Conservation (phyloP, 495 filamentous ascomycete species). For the Xylaria venustula region DNA sequence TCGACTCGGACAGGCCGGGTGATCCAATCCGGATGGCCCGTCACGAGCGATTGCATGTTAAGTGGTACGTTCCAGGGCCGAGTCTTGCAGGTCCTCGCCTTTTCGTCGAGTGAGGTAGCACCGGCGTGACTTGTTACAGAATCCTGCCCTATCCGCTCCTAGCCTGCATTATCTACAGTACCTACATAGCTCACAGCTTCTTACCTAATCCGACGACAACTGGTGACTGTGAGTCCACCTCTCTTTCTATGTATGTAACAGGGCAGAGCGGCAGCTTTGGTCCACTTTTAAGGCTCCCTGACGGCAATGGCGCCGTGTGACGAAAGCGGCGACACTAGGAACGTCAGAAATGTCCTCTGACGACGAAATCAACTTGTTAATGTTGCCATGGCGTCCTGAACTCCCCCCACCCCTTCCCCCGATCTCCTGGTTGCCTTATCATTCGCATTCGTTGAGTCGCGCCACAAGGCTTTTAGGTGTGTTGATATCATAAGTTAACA, state of each 20-base stretch:
- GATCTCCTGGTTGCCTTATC: too few species aligned
- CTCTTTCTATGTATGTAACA: too few species aligned
- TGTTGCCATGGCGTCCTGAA: too few species aligned
- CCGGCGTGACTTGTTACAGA: not conserved
- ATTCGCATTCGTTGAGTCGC: too few species aligned
- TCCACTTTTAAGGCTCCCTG: slow-evolving; percentile 3
- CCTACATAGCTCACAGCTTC: not conserved
- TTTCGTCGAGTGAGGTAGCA: not conserved
- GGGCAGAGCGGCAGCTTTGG: not conserved
- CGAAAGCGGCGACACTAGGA: slow-evolving; percentile 1
- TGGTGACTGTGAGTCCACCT: too few species aligned
- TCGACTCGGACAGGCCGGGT: not conserved
- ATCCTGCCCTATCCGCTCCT: not conserved
- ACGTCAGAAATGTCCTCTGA: too few species aligned
- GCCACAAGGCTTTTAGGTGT: too few species aligned
- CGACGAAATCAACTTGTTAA: too few species aligned
- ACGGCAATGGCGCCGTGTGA: slow-evolving; percentile 1
- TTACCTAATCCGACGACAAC: too few species aligned
- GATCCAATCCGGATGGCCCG: not conserved
- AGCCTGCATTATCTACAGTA: not conserved
- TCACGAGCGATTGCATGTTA: slow-evolving; percentile 3
- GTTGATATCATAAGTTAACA: too few species aligned
- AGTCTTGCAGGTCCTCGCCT: slow-evolving; percentile 1
- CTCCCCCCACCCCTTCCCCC: too few species aligned
- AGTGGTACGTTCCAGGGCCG: slow-evolving; percentile 2